Evolutionary conservation across 352 stramenopile genomes (phyloP).

Genomic region (Phytophthora foliorum): DNA sequence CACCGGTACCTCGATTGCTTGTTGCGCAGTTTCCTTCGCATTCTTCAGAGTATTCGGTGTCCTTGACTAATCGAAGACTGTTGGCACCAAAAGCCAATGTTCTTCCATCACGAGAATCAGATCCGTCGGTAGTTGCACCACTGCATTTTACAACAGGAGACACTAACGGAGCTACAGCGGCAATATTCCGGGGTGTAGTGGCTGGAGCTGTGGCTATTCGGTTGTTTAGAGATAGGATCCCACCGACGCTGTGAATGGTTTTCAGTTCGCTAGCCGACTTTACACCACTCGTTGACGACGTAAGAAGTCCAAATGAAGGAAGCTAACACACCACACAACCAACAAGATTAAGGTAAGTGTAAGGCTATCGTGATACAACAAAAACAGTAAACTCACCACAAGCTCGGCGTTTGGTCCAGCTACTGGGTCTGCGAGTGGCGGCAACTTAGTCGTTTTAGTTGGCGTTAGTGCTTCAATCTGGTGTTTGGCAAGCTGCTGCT

Average conservation of each 20-base stretch:
- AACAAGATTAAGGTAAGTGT: background rate
- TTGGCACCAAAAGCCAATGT: conserved; percentile 20
- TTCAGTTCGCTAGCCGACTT: conserved; percentile 34
- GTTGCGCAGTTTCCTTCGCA: background rate
- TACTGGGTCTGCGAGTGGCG: conserved; percentile 39
- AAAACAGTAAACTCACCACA: conserved; percentile 4
- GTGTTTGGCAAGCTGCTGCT: conserved; percentile 64
- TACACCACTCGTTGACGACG: conserved; percentile 3
- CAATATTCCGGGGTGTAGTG: conserved; percentile 13
- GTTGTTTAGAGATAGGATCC: conserved; percentile 1
- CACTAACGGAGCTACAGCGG: background rate
- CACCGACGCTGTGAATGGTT: conserved; percentile 12
- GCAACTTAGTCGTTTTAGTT: conserved; percentile 49
- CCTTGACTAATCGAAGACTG: background rate
- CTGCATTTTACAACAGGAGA: conserved; percentile 2
- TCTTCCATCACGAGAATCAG: background rate
- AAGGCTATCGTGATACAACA: background rate
- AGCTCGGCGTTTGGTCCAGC: conserved; percentile 2
- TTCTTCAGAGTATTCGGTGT: background rate
- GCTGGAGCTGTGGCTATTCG: conserved; percentile 34
- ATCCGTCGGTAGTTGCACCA: background rate
- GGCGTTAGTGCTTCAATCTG: conserved; percentile 50
- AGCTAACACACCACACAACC: conserved; percentile 5
- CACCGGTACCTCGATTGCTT: background rate
- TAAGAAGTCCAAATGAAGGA: conserved; percentile 12